phyloP scores from a whole-genome alignment of 192 early-diverging fungal genomes.

The Chytriomyces confervae region DNA sequence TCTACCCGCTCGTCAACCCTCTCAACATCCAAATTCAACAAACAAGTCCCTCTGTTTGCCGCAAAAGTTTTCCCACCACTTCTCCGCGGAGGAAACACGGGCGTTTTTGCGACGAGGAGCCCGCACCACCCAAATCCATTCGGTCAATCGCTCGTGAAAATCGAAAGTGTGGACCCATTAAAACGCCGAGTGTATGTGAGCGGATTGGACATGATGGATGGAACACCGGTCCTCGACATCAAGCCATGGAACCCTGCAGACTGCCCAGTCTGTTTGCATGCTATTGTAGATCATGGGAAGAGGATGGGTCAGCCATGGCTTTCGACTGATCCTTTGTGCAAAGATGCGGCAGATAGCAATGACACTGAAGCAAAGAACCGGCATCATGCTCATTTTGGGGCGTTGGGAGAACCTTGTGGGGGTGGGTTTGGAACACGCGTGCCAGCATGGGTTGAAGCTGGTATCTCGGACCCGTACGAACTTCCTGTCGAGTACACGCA shows the following conservation, averaged over 20 bases:
- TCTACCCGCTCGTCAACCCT: conserved; percentile 22
- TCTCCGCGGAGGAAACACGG: conserved; percentile 36
- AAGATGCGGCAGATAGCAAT: not conserved
- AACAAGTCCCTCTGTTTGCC: conserved; percentile 43
- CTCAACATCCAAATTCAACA: conserved; percentile 38
- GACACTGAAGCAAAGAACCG: not conserved
- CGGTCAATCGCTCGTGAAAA: conserved; percentile 42
- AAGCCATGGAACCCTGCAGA: conserved; percentile 51
- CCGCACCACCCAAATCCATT: conserved; percentile 50
- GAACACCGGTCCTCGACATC: conserved; percentile 45
- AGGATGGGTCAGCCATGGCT: conserved; percentile 24
- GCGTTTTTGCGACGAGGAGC: conserved; percentile 30
- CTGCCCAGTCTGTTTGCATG: conserved; percentile 39
- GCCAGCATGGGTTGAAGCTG: conserved; percentile 45
- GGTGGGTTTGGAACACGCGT: conserved; percentile 26
- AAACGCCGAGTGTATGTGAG: conserved; percentile 27
- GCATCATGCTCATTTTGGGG: not conserved
- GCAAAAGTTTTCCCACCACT: conserved; percentile 45
- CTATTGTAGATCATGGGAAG: conserved; percentile 28
- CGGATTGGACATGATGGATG: conserved; percentile 43
- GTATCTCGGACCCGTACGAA: conserved; percentile 40
- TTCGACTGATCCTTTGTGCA: conserved; percentile 9
- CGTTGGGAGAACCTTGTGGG: conserved; percentile 15
- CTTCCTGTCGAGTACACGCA: conserved; percentile 29
- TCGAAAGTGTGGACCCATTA: conserved; percentile 33